Conservation (phyloP, 305 asterid genomes). For the Fraxinus sp. region DNA sequence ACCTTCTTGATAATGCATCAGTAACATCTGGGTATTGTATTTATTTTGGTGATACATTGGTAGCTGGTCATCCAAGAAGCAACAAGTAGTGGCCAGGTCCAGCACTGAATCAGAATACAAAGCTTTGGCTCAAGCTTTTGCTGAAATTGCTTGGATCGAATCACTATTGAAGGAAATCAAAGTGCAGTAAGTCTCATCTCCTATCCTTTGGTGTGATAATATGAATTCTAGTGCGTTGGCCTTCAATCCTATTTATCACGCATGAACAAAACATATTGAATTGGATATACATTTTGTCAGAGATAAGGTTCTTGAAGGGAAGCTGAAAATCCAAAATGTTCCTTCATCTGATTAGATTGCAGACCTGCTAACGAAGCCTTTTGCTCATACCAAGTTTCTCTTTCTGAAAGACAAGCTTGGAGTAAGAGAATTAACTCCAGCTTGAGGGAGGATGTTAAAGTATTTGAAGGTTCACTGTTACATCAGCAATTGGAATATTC, state of each 20-base stretch:
- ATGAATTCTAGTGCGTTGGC: not conserved
- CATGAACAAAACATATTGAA: not conserved
- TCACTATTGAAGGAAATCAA: not conserved
- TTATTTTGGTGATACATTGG: not conserved
- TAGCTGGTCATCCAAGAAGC: not conserved
- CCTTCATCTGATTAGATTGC: not conserved
- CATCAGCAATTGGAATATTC: too few relatives aligned
- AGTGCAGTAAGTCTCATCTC: not conserved
- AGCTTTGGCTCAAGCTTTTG: not conserved
- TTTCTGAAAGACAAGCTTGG: not conserved
- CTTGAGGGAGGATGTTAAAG: not conserved
- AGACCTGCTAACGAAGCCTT: not conserved
- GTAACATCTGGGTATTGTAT: not conserved
- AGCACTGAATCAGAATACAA: not conserved
- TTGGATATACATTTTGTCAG: not conserved
- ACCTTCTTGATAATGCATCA: too few relatives aligned
- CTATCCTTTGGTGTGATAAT: not conserved
- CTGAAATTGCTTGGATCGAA: not conserved
- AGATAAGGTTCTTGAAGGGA: not conserved
- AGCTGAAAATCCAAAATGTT: not conserved
- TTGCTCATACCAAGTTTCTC: not conserved
- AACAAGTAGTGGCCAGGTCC: not conserved
- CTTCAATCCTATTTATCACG: not conserved
- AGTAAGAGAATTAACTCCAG: not conserved
- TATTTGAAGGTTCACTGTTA: too few relatives aligned